Evolutionary conservation across 257 asterid species (phyloP), one percentile per base, ranked within the genome.

Genomic region (Solanum lignicaule): DNA sequence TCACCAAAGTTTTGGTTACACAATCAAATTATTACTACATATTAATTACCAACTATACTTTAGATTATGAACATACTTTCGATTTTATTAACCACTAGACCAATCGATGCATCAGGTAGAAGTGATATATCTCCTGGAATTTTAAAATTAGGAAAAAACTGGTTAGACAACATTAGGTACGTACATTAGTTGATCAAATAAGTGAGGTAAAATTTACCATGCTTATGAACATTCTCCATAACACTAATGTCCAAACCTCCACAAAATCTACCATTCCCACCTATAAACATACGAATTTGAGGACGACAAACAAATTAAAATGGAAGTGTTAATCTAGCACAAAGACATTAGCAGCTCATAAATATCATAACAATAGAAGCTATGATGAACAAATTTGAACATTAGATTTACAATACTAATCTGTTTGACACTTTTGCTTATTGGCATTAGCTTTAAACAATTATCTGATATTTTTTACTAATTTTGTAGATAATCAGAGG

Each of bases 81-180:
- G 29, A 94, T 83, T 41, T 89, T 91, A 85, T 92, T 90, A 1
- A 94, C 91, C 86, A 93, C 39, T 55, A 94, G 75, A 25, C 92
- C 91, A 32, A 93, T n/a, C 3, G 87, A 85, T 25, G 87, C 75
- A 27, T 85, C 82, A 0, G 87, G 87, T 71, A 85, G 8, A 85
- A 65, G 60, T 66, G 79, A 62, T 68, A 85, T 85, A 7, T 85
- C 82, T 31, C 82, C 87, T 85, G 82, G 2, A 46, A 5, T 27
- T 29, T 48, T 31, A 5, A 82, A 82, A 52, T 43, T 43, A 20
- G 31, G 68, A 48, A 46, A 39, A 48, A 82, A 14, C 20, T 46
- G 85, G 69, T 82, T 6, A 82, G 69, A 5, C 14, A 1, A 18
- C 29, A 81, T 10, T 76, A 38, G 5, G 41, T 62, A 29, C 2